These are phyloP conservation scores for Pluteus cervinus DNA, from an alignment of 768 basidiomycete genomes.

Conservation along the genomic window DNA sequence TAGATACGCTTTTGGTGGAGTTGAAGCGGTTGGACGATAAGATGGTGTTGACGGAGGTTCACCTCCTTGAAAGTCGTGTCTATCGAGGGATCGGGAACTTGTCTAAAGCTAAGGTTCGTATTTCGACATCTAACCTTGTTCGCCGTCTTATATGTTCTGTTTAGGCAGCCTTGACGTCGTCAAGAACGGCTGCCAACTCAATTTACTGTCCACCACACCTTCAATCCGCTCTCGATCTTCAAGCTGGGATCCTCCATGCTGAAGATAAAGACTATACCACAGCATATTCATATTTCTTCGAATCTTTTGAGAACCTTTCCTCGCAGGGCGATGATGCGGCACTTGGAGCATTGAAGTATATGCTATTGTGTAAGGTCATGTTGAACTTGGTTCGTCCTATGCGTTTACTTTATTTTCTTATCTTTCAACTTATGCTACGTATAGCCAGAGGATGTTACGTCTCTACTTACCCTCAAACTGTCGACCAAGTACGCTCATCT, in stretches of 20 bases:
- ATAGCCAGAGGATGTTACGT: slow-evolving; percentile 90
- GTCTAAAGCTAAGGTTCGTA: slow-evolving; percentile 77
- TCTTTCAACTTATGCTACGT: slow-evolving; percentile 1
- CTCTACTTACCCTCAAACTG: slow-evolving; percentile 81
- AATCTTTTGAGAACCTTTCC: slow-evolving; percentile 88
- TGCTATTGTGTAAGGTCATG: slow-evolving; percentile 99
- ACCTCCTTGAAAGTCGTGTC: slow-evolving; percentile 87
- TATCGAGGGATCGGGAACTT: slow-evolving; percentile 88
- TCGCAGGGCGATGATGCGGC: slow-evolving; percentile 73
- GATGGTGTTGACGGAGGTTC: slow-evolving; percentile 95
- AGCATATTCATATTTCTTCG: slow-evolving; percentile 95
- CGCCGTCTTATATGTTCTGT: slow-evolving; percentile 13
- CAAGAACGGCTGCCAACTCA: slow-evolving; percentile 89
- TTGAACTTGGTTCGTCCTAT: slow-evolving; percentile 68
- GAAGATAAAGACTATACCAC: slow-evolving; percentile 99
- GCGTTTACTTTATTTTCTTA: neutral
- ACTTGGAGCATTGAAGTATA: slow-evolving; percentile 89
- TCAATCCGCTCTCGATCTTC: slow-evolving; percentile 45
- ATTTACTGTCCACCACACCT: slow-evolving; percentile 71
- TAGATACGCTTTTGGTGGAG: slow-evolving; percentile 86
- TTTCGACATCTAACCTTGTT: neutral
- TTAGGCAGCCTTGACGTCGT: slow-evolving; percentile 82
- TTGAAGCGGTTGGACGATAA: slow-evolving; percentile 94
- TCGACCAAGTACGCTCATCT: slow-evolving; percentile 83
- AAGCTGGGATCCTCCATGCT: slow-evolving; percentile 77